Base-by-base conservation (phyloP, 1,139 yeast genomes). In the Pichia sp. region DNA sequence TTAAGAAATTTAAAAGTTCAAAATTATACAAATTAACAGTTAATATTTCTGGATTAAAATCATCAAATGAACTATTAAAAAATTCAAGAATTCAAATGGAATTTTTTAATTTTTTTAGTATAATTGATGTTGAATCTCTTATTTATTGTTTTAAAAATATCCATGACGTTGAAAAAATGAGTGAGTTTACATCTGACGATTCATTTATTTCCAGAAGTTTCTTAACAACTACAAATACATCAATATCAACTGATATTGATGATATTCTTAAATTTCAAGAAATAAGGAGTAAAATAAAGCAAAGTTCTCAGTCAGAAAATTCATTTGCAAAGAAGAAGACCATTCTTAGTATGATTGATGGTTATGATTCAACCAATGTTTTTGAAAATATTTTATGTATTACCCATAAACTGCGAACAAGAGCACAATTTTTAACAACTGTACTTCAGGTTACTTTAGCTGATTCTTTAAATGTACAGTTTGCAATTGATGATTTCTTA, bases 401-500 rank as follows among this genome's bases (percentile, higher is more conserved):
- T 4, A 43, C 58, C 4, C 58, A 61, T 11, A 60, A 54, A 42
- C 8, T 59, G 5, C 52, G 59, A 40, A 44, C 55, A 0, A 54
- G 60, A 45, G 40, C 56, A 6, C 66, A 63, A 38, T 38, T 61
- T 10, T 38, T 60, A 25, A 53, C 56, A n/a, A 39, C 59, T 3
- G 36, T 43, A 10, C n/a, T 58, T 30, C 47, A 50, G 26, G 9
- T 60, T 5, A 34, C 45, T 5, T 38, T 60, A 7, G 39, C 43
- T 6, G 56, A 58, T 6, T 46, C 50, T 3, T 26, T 61, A 4
- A 30, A 42, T 2, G 30, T 47, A 3, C 43, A 47, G 10, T 33
- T 58, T 11, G 37, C 52, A 9, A 30, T 60, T 8, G 65, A 61
- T 40, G 66, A 63, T 47, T 42, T 57, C 2, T 43, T 56, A 6